Percentiles rank a stretch among this genome's conserved stretches.
Evolutionary conservation across 257 asterid species (phyloP).

Genomic region (Knoxia roxburghii): DNA sequence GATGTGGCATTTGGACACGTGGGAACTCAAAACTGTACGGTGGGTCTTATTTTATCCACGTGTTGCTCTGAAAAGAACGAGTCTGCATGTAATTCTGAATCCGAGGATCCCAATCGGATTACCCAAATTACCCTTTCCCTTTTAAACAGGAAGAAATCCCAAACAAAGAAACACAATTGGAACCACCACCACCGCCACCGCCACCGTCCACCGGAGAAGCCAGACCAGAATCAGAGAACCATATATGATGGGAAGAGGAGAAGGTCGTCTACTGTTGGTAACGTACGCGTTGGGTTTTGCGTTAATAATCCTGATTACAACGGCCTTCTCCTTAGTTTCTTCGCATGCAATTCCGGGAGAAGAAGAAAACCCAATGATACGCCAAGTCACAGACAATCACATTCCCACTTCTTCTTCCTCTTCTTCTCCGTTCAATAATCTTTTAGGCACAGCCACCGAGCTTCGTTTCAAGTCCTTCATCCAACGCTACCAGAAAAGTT

Average conservation of each 20-base stretch:
- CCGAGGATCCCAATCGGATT: background rate
- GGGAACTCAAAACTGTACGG: conserved; percentile 1
- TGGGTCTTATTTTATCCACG: background rate
- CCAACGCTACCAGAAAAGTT: conserved; percentile 48
- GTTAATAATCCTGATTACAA: conserved; percentile 25
- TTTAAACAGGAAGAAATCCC: too few relatives aligned
- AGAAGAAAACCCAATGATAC: conserved; percentile 44
- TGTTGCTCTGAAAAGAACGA: background rate
- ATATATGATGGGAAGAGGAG: too few relatives aligned
- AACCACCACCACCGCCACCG: too few relatives aligned
- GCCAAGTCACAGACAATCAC: conserved; percentile 58
- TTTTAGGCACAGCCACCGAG: conserved; percentile 66
- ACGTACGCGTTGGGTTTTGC: conserved; percentile 25
- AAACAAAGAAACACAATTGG: too few relatives aligned
- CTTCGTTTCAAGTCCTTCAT: conserved; percentile 52
- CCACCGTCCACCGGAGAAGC: background rate
- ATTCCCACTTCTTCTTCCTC: conserved; percentile 12
- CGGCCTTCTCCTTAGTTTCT: conserved; percentile 28
- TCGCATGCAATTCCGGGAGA: conserved; percentile 10
- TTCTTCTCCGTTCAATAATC: conserved; percentile 24
- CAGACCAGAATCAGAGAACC: background rate
- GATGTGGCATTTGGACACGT: conserved; percentile 2
- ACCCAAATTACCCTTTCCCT: conserved; percentile 6
- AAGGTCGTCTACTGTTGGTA: too few relatives aligned
- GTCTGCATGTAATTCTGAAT: conserved; percentile 10